These are phyloP conservation scores for Talinum fruticosum DNA, from an alignment of 148 eudicot species.

Conservation along the genomic window DNA sequence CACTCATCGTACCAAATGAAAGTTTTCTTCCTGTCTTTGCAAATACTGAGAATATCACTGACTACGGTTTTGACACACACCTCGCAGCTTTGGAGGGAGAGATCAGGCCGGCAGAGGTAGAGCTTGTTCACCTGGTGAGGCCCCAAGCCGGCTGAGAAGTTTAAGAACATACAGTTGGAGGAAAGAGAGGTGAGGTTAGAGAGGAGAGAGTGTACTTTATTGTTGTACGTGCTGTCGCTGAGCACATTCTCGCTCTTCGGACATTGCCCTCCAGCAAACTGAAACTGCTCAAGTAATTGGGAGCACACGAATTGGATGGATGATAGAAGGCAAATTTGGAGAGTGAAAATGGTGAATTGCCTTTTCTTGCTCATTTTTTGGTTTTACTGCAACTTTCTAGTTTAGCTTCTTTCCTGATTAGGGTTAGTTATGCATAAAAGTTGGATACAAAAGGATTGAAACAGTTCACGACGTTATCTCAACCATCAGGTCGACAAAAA, in stretches of 20 bases:
- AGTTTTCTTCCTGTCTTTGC: constrained; percentile 14
- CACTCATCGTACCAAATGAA: constrained; percentile 17
- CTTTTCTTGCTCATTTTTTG: too few species aligned
- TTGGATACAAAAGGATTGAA: too few species aligned
- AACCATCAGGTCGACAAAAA: too few species aligned
- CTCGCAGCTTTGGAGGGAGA: constrained; percentile 13
- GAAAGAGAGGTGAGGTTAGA: neutral
- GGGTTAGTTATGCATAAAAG: too few species aligned
- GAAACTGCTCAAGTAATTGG: constrained; percentile 20
- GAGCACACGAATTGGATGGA: neutral
- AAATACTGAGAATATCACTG: neutral
- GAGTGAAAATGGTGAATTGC: too few species aligned
- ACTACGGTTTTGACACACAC: neutral
- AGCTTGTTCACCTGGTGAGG: constrained; percentile 19
- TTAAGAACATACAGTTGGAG: neutral
- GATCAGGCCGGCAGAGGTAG: constrained; percentile 25
- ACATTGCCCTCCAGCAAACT: neutral
- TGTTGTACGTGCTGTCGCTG: constrained; percentile 12
- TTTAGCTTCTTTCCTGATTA: too few species aligned
- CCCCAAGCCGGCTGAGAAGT: constrained; percentile 7
- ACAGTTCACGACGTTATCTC: too few species aligned
- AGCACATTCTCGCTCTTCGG: neutral
- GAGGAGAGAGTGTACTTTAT: constrained; percentile 15
- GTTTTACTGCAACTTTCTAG: too few species aligned
- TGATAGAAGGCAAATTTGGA: neutral